Conservation (phyloP, 2,329 filamentous ascomycete species). For the Neonectria magnoliae region DNA sequence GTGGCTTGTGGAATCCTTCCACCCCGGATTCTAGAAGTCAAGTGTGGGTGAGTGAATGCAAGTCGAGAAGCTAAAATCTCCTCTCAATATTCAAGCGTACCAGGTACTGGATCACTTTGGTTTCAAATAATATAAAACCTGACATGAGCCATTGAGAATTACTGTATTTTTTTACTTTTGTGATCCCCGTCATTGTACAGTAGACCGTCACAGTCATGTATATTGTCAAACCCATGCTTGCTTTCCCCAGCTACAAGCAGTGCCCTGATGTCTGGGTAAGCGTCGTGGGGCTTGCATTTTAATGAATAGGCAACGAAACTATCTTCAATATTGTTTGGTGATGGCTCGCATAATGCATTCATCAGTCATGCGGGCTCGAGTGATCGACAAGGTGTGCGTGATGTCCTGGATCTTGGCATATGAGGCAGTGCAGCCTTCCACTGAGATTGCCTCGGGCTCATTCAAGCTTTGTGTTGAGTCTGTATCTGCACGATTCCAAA, state of each 20-base stretch:
- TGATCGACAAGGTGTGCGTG: neutral
- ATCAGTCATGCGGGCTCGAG: neutral
- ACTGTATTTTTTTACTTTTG: too few species aligned
- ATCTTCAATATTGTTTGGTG: neutral
- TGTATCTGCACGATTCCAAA: too few species aligned
- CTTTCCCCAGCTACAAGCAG: neutral
- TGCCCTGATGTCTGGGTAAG: neutral
- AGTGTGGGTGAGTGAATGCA: neutral
- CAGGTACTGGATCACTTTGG: too few species aligned
- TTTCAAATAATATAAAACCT: neutral
- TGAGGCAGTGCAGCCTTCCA: neutral
- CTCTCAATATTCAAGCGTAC: neutral
- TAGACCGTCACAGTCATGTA: neutral
- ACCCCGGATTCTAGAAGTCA: conserved; percentile 3
- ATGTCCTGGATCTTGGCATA: neutral
- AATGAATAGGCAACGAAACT: conserved; percentile 8
- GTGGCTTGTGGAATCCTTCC: neutral
- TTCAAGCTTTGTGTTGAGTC: neutral
- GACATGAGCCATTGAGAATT: neutral
- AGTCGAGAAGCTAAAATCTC: neutral
- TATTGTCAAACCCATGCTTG: neutral
- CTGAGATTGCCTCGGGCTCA: neutral
- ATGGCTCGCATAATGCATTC: neutral
- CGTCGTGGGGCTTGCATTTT: neutral
- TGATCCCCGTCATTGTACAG: neutral